Evolutionary conservation across 1,139 yeast genomes (phyloP).

Genomic region (Debaryomyces psychrophilus): DNA sequence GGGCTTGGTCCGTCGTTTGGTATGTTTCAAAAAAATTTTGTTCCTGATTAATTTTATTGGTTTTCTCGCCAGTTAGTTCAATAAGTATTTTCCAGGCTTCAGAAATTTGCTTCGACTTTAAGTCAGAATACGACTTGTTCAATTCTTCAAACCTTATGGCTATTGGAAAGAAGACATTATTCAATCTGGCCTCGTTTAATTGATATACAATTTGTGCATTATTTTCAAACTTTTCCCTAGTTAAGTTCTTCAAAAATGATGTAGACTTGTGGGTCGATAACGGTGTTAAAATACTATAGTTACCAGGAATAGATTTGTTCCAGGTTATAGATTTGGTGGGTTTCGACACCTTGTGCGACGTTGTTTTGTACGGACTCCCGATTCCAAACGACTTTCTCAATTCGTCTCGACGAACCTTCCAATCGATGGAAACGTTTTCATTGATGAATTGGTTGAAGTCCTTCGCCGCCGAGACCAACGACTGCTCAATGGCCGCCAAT

Average conservation of each 20-base stretch:
- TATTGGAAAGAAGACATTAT: slow-evolving; percentile 51
- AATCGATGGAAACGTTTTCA: slow-evolving; percentile 75
- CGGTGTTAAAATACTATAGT: slow-evolving; percentile 41
- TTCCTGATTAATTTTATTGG: slow-evolving; percentile 42
- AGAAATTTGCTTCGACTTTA: slow-evolving; percentile 62
- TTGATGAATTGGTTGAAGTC: slow-evolving; percentile 83
- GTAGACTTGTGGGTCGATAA: slow-evolving; percentile 24
- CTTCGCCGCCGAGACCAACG: slow-evolving; percentile 70
- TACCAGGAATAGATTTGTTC: slow-evolving; percentile 42
- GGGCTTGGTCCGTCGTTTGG: slow-evolving; percentile 24
- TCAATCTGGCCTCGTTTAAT: slow-evolving; percentile 70
- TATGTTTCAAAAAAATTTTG: slow-evolving; percentile 48
- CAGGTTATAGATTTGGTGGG: slow-evolving; percentile 31
- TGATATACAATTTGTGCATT: slow-evolving; percentile 73
- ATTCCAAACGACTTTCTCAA: slow-evolving; percentile 68
- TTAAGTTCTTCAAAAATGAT: slow-evolving; percentile 35
- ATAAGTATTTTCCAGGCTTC: slow-evolving; percentile 67
- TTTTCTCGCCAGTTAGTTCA: slow-evolving; percentile 42
- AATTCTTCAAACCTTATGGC: slow-evolving; percentile 58
- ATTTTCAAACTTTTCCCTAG: slow-evolving; percentile 66
- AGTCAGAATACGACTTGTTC: slow-evolving; percentile 52
- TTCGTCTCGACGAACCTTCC: slow-evolving; percentile 78
- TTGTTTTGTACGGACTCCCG: slow-evolving; percentile 15
- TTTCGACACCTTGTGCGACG: slow-evolving; percentile 16
- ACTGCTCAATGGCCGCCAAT: slow-evolving; percentile 79